Percentiles rank a stretch among this genome's conserved stretches.
These are phyloP conservation scores for Malus fusca DNA, from an alignment of 306 rosid species.

Conservation along the genomic window DNA sequence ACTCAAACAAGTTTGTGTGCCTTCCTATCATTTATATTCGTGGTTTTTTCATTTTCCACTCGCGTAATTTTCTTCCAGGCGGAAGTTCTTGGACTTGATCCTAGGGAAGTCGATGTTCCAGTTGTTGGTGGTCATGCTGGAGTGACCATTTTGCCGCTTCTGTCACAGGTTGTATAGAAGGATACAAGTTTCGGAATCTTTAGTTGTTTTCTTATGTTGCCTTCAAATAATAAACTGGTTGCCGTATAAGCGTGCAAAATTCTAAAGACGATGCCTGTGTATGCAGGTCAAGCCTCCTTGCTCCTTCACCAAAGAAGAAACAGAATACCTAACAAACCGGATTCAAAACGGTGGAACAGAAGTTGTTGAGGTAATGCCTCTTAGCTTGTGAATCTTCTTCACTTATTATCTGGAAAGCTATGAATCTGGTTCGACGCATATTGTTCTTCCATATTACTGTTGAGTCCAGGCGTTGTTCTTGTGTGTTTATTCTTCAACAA, in stretches of 20 bases:
- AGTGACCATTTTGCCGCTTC: conserved; percentile 84
- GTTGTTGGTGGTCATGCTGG: conserved; percentile 98
- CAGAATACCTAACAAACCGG: conserved; percentile 72
- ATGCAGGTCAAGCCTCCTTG: conserved; percentile 88
- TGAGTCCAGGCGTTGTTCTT: neutral
- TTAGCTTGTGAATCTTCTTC: neutral
- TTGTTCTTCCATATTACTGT: no score
- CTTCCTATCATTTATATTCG: neutral
- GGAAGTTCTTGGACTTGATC: conserved; percentile 86
- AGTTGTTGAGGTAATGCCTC: conserved; percentile 75
- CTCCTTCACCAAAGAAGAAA: conserved; percentile 65
- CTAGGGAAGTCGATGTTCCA: conserved; percentile 92
- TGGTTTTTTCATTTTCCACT: neutral
- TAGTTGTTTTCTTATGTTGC: neutral
- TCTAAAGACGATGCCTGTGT: neutral
- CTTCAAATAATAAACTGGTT: neutral
- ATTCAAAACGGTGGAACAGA: conserved; percentile 98
- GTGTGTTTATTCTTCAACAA: neutral
- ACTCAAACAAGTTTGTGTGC: neutral
- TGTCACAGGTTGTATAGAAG: conserved; percentile 68
- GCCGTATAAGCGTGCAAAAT: neutral
- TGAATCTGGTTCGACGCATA: neutral
- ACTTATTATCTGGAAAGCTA: neutral
- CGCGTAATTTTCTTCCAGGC: conserved; percentile 43
- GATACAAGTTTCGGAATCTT: neutral